These are phyloP conservation scores for Apiospora kogelbergensis DNA, from an alignment of 2,329 filamentous ascomycete genomes.

Conservation along the genomic window DNA sequence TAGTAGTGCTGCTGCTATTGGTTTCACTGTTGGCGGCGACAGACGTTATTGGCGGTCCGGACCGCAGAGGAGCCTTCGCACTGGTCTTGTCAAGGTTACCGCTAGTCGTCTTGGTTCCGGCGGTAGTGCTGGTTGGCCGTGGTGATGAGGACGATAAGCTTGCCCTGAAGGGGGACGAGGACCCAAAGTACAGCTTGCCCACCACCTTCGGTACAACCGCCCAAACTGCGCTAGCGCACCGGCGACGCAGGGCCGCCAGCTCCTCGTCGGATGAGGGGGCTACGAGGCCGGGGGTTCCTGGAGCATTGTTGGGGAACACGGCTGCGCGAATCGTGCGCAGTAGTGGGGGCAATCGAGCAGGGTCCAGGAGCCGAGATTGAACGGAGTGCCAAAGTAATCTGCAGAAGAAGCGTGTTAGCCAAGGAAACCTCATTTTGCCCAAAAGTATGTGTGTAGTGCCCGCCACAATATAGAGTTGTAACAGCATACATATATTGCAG, in stretches of 20 bases:
- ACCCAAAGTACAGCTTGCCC: constrained; percentile 51
- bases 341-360: constrained; percentile 63
- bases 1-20: constrained; percentile 21
- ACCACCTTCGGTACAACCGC: constrained; percentile 47
- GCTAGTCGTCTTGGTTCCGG: constrained; percentile 33
- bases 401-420: constrained; percentile 17
- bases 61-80: constrained; percentile 23
- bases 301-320: constrained; percentile 83
- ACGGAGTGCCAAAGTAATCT: constrained; percentile 62
- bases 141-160: constrained; percentile 19
- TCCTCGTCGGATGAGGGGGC: constrained; percentile 61
- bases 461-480: neutral
- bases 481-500: neutral
- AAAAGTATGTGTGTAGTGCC: neutral
- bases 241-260: constrained; percentile 60
- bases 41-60: constrained; percentile 26
- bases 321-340: constrained; percentile 72
- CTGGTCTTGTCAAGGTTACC: constrained; percentile 39
- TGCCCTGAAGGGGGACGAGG: constrained; percentile 33
- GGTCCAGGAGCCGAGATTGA: constrained; percentile 58
- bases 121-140: constrained; percentile 20
- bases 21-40: constrained; percentile 22
- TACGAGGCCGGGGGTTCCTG: constrained; percentile 61
- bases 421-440: neutral
- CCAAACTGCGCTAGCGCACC: constrained; percentile 63